Percentiles rank a stretch among this genome's conserved stretches.
These are phyloP conservation scores for Coniella lustricola DNA, from an alignment of 2,329 filamentous ascomycete species.

Conservation along the genomic window DNA sequence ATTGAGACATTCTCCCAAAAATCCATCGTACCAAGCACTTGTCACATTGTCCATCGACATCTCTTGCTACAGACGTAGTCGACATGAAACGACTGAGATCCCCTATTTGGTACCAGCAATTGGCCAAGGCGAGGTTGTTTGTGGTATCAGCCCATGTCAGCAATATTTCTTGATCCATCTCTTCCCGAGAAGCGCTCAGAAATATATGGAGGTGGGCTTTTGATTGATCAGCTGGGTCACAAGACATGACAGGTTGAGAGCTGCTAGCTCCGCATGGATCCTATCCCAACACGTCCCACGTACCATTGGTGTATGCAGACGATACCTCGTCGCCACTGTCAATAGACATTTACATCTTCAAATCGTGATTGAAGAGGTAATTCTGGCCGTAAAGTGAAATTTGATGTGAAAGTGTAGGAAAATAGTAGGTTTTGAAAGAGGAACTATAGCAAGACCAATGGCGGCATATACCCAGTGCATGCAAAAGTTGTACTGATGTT, in stretches of 20 bases:
- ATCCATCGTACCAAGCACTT: constrained; percentile 42
- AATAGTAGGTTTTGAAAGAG: not conserved
- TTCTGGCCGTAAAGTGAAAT: no score
- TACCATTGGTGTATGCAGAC: constrained; percentile 34
- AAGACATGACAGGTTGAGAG: constrained; percentile 37
- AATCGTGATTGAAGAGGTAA: no score
- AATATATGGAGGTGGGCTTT: constrained; percentile 40
- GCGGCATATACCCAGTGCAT: not conserved
- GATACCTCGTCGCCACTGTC: constrained; percentile 25
- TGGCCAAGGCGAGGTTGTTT: constrained; percentile 36
- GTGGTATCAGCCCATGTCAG: constrained; percentile 38
- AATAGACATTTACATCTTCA: no score
- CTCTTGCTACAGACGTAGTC: constrained; percentile 40
- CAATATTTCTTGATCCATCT: constrained; percentile 28
- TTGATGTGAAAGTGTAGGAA: no score
- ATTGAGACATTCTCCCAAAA: constrained; percentile 42
- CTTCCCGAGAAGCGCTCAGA: constrained; percentile 32
- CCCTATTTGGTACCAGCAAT: constrained; percentile 36
- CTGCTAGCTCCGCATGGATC: constrained; percentile 47
- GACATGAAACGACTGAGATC: constrained; percentile 40
- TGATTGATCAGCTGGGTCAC: constrained; percentile 38
- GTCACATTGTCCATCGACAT: constrained; percentile 46
- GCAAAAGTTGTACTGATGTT: not conserved
- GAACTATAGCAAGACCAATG: not conserved
- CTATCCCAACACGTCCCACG: constrained; percentile 44